phyloP scores from a whole-genome alignment of 257 asterid species.

The Solanum rostratum region DNA sequence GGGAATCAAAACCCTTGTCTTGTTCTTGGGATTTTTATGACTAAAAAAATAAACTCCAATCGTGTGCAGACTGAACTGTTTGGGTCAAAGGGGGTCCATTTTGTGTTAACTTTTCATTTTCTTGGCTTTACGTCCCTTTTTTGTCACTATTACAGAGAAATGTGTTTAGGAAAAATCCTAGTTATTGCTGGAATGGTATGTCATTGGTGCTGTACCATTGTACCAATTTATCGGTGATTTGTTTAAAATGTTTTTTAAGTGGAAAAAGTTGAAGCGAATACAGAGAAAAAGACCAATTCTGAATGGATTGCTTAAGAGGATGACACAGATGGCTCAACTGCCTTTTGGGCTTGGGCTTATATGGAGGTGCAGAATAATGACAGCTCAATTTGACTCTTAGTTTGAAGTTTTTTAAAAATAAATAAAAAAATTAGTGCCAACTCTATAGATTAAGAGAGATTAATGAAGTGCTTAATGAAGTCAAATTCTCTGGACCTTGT shows the following conservation, averaged over 20 bases:
- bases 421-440: not conserved
- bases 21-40: constrained; percentile 10
- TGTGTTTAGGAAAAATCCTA: not conserved
- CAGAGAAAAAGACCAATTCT: not conserved
- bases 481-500: constrained; percentile 32
- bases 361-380: constrained; percentile 19
- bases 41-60: constrained; percentile 11
- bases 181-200: not conserved
- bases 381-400: constrained; percentile 30
- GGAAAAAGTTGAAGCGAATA: not conserved
- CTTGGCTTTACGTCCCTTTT: not conserved
- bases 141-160: not conserved
- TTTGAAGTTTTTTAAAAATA: not conserved
- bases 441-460: not conserved
- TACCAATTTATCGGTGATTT: constrained; percentile 15
- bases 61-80: constrained; percentile 32
- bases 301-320: constrained; percentile 21
- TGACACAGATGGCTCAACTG: constrained; percentile 31
- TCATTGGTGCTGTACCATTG: not conserved
- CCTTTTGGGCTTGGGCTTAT: not conserved
- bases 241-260: not conserved
- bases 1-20: constrained; percentile 35
- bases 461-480: constrained; percentile 9
- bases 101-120: not conserved
- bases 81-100: constrained; percentile 24